phyloP scores from a whole-genome alignment of 2,329 filamentous ascomycete genomes.

The Coleophoma eucalyptorum region DNA sequence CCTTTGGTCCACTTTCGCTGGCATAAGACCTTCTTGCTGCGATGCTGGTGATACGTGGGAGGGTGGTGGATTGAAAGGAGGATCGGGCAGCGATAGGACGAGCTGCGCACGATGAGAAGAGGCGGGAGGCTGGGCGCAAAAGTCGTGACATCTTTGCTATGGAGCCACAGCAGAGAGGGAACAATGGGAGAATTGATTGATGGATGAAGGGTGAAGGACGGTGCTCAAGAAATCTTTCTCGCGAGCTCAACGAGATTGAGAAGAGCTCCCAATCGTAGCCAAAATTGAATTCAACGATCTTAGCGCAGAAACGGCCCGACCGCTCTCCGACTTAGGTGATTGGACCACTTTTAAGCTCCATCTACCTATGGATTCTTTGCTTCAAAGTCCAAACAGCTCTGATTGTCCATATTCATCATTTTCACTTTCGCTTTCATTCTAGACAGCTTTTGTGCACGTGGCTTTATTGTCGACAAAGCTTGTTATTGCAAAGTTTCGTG shows the following conservation, averaged over 20 bases:
- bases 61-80: constrained; percentile 43
- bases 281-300: too few relatives aligned
- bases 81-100: constrained; percentile 42
- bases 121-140: constrained; percentile 59
- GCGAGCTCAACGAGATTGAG: constrained; percentile 3
- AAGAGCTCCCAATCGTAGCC: neutral
- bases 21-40: constrained; percentile 28
- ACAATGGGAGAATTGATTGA: constrained; percentile 4
- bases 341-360: too few relatives aligned
- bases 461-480: too few relatives aligned
- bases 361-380: too few relatives aligned
- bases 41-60: constrained; percentile 25
- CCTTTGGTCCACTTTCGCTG: constrained; percentile 60
- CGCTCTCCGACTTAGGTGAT: too few relatives aligned
- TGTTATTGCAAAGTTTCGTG: too few relatives aligned
- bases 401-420: too few relatives aligned
- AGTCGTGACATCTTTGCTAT: constrained; percentile 43
- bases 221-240: constrained; percentile 6
- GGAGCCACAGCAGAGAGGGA: constrained; percentile 13
- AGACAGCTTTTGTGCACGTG: too few relatives aligned
- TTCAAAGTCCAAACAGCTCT: too few relatives aligned
- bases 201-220: constrained; percentile 2
- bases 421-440: too few relatives aligned
- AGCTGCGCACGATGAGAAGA: constrained; percentile 51
- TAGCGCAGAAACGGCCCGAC: too few relatives aligned